Percentiles rank a stretch among this genome's conserved stretches.
phyloP scores from a whole-genome alignment of 495 filamentous ascomycete species.

The Trichoderma orchidacearum region DNA sequence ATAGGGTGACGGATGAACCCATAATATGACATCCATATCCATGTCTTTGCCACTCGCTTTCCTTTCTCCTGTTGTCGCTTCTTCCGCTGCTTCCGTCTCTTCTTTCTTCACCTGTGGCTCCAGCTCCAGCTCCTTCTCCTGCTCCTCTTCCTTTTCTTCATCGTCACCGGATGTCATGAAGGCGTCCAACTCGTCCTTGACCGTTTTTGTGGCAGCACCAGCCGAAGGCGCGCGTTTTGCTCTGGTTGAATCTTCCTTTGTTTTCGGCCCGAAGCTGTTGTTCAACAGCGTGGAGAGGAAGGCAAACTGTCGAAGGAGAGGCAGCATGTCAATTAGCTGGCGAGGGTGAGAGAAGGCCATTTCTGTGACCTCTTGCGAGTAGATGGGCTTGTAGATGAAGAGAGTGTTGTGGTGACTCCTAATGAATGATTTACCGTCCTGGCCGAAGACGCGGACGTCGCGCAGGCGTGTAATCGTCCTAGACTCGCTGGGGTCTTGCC shows the following conservation, averaged over 20 bases:
- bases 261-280: conserved; percentile 33
- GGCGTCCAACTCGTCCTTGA: conserved; percentile 8
- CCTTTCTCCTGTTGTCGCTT: no score
- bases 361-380: conserved; percentile 51
- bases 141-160: not conserved
- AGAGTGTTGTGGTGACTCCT: conserved; percentile 56
- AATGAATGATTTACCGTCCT: conserved; percentile 21
- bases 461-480: conserved; percentile 21
- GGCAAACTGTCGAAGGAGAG: conserved; percentile 62
- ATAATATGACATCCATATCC: conserved; percentile 34
- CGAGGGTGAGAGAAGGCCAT: conserved; percentile 79
- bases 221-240: not conserved
- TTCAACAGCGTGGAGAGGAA: conserved; percentile 50
- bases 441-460: conserved; percentile 15
- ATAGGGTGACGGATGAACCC: conserved; percentile 27
- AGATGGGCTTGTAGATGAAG: conserved; percentile 54
- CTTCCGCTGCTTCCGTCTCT: not conserved
- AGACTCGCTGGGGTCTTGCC: conserved; percentile 24
- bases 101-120: not conserved
- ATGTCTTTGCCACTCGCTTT: conserved; percentile 5
- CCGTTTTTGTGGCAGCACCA: not conserved
- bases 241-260: not conserved
- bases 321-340: conserved; percentile 67
- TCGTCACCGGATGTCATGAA: not conserved
- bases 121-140: not conserved